These are phyloP conservation scores for Shiraia sp. DNA, from an alignment of 2,329 filamentous ascomycete species.

Conservation along the genomic window DNA sequence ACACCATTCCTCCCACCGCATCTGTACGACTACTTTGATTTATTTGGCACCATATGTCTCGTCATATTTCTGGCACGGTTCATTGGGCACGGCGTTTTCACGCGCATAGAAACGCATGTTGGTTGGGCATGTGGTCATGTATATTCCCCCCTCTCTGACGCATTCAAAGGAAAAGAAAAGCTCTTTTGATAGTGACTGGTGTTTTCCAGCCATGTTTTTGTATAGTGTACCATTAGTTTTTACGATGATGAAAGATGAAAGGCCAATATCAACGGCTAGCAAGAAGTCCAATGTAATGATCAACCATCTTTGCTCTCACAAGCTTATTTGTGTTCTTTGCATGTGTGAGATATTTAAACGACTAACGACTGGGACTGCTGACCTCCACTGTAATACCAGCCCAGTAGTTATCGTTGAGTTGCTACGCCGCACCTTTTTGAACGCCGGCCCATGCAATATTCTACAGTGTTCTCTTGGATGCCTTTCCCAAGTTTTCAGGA, in stretches of 20 bases:
- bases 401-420: not conserved
- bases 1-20: conserved; percentile 6
- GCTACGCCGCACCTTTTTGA: conserved; percentile 14
- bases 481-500: not conserved
- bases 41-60: conserved; percentile 13
- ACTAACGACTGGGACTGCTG: too few relatives aligned
- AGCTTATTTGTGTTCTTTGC: not conserved
- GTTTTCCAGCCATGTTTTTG: conserved; percentile 16
- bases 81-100: conserved; percentile 25
- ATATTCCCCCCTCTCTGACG: not conserved
- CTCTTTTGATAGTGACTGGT: conserved; percentile 14
- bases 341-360: too few relatives aligned
- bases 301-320: conserved; percentile 4
- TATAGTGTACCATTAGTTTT: conserved; percentile 27
- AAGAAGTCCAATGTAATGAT: conserved; percentile 9
- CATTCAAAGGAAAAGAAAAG: not conserved
- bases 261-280: conserved; percentile 2
- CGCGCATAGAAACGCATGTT: not conserved
- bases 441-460: conserved; percentile 36
- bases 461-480: conserved; percentile 10
- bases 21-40: conserved; percentile 26
- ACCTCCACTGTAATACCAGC: too few relatives aligned
- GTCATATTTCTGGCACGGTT: conserved; percentile 8
- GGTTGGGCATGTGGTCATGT: not conserved
- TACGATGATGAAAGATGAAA: conserved; percentile 11